Conservation (phyloP, 208 protist genomes). For the Crithidia mellificae region DNA sequence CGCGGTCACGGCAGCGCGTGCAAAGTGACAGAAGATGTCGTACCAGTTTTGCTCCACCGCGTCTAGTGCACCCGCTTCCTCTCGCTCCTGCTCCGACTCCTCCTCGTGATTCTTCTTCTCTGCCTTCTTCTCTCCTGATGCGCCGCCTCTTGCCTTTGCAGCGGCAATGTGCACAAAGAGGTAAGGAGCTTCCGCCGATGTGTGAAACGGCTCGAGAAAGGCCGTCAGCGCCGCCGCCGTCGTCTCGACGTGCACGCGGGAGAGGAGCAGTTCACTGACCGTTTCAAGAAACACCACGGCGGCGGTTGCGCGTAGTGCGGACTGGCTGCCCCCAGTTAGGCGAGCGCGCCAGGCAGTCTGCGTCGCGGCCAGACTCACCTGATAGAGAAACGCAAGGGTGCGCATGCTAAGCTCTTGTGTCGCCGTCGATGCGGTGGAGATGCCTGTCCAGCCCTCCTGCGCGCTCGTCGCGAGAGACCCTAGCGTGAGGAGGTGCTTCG, state of each 20-base stretch:
- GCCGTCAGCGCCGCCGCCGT: slow-evolving; percentile 11
- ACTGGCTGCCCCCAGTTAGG: slow-evolving; percentile 8
- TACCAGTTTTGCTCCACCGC: slow-evolving; percentile 11
- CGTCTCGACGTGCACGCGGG: too few relatives aligned
- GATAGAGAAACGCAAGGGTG: slow-evolving; percentile 29
- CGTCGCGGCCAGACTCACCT: slow-evolving; percentile 14
- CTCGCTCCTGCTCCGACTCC: background rate
- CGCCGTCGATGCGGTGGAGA: background rate
- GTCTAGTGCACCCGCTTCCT: slow-evolving; percentile 4
- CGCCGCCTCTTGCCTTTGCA: background rate
- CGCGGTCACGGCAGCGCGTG: background rate
- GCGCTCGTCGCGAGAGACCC: background rate
- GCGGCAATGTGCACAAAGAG: slow-evolving; percentile 26
- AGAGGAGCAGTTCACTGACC: slow-evolving; percentile 16
- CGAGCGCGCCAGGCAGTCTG: slow-evolving; percentile 29
- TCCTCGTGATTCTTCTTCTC: too few relatives aligned
- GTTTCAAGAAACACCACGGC: slow-evolving; percentile 16
- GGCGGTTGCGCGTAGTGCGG: slow-evolving; percentile 4
- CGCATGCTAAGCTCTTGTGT: slow-evolving; percentile 13
- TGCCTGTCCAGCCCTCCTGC: background rate
- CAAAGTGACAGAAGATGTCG: slow-evolving; percentile 1
- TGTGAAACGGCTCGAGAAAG: slow-evolving; percentile 19
- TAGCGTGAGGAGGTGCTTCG: slow-evolving; percentile 17
- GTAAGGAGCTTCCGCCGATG: background rate
- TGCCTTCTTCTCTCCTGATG: background rate